phyloP scores from a whole-genome alignment of 202 grass and related monocot genomes.

The Bolboschoenoplectus hybrid region DNA sequence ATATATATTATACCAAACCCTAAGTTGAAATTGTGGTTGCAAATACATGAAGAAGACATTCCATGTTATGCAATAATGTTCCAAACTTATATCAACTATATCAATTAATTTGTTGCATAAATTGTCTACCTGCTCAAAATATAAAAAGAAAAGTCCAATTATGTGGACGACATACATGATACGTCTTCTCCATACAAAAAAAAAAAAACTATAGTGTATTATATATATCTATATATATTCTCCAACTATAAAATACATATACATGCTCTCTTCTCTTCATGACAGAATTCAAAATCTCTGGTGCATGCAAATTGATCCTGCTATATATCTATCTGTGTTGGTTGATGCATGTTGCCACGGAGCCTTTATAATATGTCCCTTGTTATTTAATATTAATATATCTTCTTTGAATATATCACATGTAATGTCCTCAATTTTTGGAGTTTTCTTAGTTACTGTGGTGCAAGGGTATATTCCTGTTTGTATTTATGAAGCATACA shows the following conservation, averaged over 20 bases:
- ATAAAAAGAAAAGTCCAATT: constrained; percentile 9
- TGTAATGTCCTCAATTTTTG: constrained; percentile 26
- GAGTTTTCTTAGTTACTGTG: constrained; percentile 21
- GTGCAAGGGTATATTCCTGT: constrained; percentile 29
- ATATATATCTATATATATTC: not conserved
- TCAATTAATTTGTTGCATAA: constrained; percentile 24
- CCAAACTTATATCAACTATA: constrained; percentile 5
- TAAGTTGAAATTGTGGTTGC: constrained; percentile 12
- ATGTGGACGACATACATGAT: constrained; percentile 14
- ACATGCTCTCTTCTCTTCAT: not conserved
- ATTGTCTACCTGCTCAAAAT: not conserved
- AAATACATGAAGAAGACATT: constrained; percentile 3
- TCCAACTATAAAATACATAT: not conserved
- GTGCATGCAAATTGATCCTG: not conserved
- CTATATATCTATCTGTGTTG: not conserved
- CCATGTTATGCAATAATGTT: constrained; percentile 24
- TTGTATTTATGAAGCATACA: constrained; percentile 24
- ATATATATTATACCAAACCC: constrained; percentile 1
- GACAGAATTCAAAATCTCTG: not conserved
- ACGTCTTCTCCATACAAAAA: not conserved
- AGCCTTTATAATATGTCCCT: constrained; percentile 16
- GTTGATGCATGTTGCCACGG: not conserved
- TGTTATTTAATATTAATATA: not conserved
- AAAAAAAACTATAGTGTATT: not conserved
- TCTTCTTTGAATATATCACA: constrained; percentile 25